Evolutionary conservation across 2,329 filamentous ascomycete genomes (phyloP).

Genomic region (Trichoderma simmonsii): DNA sequence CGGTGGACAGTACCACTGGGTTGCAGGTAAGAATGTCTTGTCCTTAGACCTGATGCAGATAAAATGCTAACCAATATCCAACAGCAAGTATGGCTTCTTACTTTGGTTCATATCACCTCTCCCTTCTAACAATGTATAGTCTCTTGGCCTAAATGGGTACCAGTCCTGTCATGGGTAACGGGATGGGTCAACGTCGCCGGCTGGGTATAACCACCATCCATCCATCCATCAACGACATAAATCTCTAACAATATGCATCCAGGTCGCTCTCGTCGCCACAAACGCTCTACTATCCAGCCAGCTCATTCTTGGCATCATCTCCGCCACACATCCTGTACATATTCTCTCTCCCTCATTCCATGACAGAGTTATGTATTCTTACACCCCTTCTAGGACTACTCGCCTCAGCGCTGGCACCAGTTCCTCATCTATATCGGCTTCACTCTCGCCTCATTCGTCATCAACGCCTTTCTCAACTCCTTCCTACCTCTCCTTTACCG

Average conservation of each 20-base stretch:
- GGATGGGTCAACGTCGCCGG: constrained; percentile 66
- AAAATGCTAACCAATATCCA: constrained; percentile 36
- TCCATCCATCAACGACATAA: neutral
- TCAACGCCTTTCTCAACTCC: constrained; percentile 33
- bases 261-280: constrained; percentile 62
- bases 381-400: constrained; percentile 39
- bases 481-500: constrained; percentile 52
- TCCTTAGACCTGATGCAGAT: constrained; percentile 52
- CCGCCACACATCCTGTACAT: constrained; percentile 49
- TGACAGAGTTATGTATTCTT: neutral
- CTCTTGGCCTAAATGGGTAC: constrained; percentile 26
- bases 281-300: constrained; percentile 65
- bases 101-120: neutral
- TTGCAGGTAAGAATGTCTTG: constrained; percentile 50
- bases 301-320: constrained; percentile 63
- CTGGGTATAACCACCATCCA: constrained; percentile 41
- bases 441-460: constrained; percentile 28
- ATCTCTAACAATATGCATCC: neutral
- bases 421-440: constrained; percentile 52
- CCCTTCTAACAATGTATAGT: constrained; percentile 11
- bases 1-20: constrained; percentile 69
- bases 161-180: constrained; percentile 32
- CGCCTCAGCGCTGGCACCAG: constrained; percentile 62
- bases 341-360: too few relatives aligned
- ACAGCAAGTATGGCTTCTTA: constrained; percentile 9